Evolutionary conservation across 768 basidiomycete genomes (phyloP), one percentile per base, ranked within the genome.

Genomic region (Phlebiopsis gigantea): DNA sequence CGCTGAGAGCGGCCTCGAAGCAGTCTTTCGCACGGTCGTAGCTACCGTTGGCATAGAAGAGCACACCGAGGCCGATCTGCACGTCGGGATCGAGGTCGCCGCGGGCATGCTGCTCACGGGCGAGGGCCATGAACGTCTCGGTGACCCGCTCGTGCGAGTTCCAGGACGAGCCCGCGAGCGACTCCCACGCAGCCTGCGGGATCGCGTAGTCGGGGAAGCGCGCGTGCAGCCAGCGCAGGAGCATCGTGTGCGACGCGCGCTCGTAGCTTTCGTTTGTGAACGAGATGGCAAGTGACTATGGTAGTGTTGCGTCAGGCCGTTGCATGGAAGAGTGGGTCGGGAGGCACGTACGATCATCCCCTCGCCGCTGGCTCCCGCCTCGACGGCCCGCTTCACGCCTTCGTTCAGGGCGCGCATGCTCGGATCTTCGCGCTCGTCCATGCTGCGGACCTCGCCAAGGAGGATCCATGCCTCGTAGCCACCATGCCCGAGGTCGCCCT

Each of bases 221-320:
- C 34, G 86, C 80, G 54, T 74, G 73, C 49, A 98, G 75, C 90
- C 93, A 98, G 29, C 87, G 87, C 48, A 95, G 80, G 15, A 99
- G 80, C 76, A 87, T 90, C 0, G 84, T 74, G 66, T 96, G 84
- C 2, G 95, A 88, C 6, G 86, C 94, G 10, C 88, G 79, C 64
- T 98, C 95, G 63, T 86, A 88, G 0, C 83, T 83, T 72, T 98
- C 96, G 65, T 98, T 99, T 29, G 95, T 96, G 70, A 91, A 98
- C 8, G 93, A 93, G 61, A 98, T 93, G 1, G 96, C 94, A 30
- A 98, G 81, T 5, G 93, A 93, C 95, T 98, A 64, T 41, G 19
- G 30, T 34, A 51, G 30, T 25, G 49, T n/a, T n/a, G 8, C 12
- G 21, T 67, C 25, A 66, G 12, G 19, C 31, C 44, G 31, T 34